Conservation (phyloP, 306 rosid species). For the Abrus precatorius region DNA sequence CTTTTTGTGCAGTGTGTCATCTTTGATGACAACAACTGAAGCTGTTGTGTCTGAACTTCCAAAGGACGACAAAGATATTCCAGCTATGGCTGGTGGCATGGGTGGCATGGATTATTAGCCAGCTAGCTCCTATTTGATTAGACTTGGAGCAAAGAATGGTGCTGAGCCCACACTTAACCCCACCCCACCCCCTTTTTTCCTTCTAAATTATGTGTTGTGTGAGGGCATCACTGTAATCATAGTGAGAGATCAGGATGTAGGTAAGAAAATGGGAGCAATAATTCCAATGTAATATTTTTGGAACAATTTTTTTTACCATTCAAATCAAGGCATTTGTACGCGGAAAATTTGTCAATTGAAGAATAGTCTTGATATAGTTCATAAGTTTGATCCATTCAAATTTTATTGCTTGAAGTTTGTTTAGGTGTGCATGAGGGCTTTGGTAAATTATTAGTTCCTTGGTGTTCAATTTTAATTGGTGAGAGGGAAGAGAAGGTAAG, state of each 20-base stretch:
- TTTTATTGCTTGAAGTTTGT: too few relatives aligned
- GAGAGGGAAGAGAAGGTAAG: too few relatives aligned
- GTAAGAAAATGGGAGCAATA: constrained; percentile 46
- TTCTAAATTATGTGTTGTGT: constrained; percentile 23
- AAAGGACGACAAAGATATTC: constrained; percentile 71
- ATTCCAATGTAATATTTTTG: constrained; percentile 15
- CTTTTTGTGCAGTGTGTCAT: constrained; percentile 80
- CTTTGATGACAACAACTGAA: constrained; percentile 95
- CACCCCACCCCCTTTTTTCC: not conserved
- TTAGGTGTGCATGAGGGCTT: too few relatives aligned
- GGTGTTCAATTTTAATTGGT: too few relatives aligned
- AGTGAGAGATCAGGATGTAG: constrained; percentile 58
- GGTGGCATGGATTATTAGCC: constrained; percentile 52
- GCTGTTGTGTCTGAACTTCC: constrained; percentile 87
- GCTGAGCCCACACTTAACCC: constrained; percentile 29
- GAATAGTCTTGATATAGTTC: not conserved
- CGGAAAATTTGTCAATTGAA: not conserved
- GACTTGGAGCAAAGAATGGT: constrained; percentile 14
- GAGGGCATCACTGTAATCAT: constrained; percentile 64
- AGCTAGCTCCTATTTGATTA: not conserved
- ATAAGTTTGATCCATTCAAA: too few relatives aligned
- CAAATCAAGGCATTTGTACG: constrained; percentile 6
- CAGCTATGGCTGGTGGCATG: constrained; percentile 73
- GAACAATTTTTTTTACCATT: constrained; percentile 31
- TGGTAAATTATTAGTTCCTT: too few relatives aligned